Base-by-base conservation (phyloP, 2,329 filamentous ascomycete species). In the Daldinia sp. region DNA sequence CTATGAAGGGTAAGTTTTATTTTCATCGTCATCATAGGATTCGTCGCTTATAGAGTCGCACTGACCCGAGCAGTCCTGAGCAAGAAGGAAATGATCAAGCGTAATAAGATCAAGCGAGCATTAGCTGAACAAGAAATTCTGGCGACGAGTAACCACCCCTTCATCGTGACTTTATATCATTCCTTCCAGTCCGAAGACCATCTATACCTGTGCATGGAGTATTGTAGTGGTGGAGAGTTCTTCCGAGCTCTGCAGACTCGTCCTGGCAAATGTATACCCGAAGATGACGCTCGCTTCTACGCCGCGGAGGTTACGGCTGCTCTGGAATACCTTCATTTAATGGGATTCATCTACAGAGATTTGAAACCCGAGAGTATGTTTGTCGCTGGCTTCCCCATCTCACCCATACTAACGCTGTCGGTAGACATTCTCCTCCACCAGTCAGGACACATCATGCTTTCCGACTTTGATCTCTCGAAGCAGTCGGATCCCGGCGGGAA, bases 61-160 rank as follows among this genome's bases (percentile, higher is more conserved):
- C 79, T 84, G 71, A 85, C 77, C 77, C 56, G 41, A 54, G 13
- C 75, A 98, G 95, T 99, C 4, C 77, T 99, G 78, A 98, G 94
- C 85, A 99, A 99, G 81, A 97, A 98, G 83, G 95, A 99, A 79
- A 99, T 99, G 95, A 99, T 99, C 79, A 99, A 99, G 83, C 91
- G 95, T 61, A 99, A 99, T 84, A 99, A 99, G 85, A 99, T 99
- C 81, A 99, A 99, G 85, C 89, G 95, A 75, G 95, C 95, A 11
- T 84, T 99, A 70, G 95, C 95, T 34, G 95, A 99, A 80, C 95
- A 98, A 77, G 95, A 99, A 78, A 99, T 99, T 68, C 83, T 99
- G 55, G 95, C 95, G 7, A 99, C 95, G 39, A 98, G 94, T 83
- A 99, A 99, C 72, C 95, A 99, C 74, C 95, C 95, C 0, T 99